Percentiles rank a stretch among this genome's conserved stretches.
phyloP scores from a whole-genome alignment of 306 rosid genomes.

The Crataegus laevigata region DNA sequence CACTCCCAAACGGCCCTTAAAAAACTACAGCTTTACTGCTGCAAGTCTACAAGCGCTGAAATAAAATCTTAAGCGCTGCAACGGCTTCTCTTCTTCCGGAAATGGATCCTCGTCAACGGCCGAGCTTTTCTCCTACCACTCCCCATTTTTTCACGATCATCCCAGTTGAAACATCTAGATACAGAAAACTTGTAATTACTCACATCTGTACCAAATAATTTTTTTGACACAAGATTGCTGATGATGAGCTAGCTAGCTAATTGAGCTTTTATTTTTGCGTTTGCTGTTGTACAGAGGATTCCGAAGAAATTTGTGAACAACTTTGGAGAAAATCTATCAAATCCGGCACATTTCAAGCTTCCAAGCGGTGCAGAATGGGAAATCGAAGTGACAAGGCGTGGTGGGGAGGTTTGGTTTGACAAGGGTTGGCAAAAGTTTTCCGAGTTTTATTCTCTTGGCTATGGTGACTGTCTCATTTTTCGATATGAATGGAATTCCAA shows the following conservation, averaged over 20 bases:
- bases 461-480: neutral
- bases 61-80: neutral
- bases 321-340: neutral
- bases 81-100: neutral
- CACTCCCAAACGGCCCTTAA: too few relatives aligned
- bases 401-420: neutral
- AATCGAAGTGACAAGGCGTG: neutral
- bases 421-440: neutral
- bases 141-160: neutral
- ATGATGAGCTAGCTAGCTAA: neutral
- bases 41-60: too few relatives aligned
- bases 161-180: neutral
- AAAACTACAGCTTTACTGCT: too few relatives aligned
- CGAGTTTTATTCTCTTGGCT: neutral
- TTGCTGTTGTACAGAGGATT: neutral
- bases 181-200: neutral
- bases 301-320: neutral
- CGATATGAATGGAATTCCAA: neutral
- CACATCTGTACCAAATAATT: neutral
- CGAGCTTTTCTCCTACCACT: neutral
- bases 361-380: neutral
- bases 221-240: neutral
- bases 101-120: neutral
- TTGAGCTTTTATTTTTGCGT: neutral
- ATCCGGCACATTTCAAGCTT: neutral